A percentile compares a stretch with the other conserved stretches of the same genome.
Conservation (phyloP, 2,329 filamentous ascomycete genomes). For the Colletotrichum horii region DNA sequence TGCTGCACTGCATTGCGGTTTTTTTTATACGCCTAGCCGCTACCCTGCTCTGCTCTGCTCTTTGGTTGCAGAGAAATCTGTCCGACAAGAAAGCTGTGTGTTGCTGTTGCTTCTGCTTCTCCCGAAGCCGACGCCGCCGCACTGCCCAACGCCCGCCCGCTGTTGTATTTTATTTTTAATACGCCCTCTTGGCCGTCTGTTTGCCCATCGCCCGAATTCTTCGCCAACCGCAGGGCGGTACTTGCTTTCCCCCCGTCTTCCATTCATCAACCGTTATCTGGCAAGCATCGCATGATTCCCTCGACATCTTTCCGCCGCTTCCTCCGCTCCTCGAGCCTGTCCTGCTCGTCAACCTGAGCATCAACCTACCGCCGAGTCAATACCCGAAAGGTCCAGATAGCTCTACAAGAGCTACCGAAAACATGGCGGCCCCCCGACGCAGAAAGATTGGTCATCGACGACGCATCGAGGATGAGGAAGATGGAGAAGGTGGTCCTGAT, state of each 20-base stretch:
- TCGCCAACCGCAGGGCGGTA: conserved; percentile 22
- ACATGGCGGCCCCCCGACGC: conserved; percentile 60
- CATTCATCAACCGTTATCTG: neutral
- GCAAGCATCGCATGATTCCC: conserved; percentile 19
- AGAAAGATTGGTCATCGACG: conserved; percentile 71
- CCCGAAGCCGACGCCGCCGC: neutral
- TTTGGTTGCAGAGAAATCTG: neutral
- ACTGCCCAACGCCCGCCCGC: neutral
- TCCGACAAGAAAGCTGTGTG: conserved; percentile 14
- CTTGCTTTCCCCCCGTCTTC: conserved; percentile 17
- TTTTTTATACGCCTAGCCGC: neutral
- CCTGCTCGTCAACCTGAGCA: conserved; percentile 13
- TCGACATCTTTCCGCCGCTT: conserved; percentile 13
- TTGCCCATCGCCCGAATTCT: conserved; percentile 20
- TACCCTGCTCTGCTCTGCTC: neutral
- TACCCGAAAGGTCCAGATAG: neutral
- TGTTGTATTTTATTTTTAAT: conserved; percentile 21
- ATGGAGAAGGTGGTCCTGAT: conserved; percentile 67
- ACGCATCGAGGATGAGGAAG: conserved; percentile 73
- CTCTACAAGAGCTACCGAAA: conserved; percentile 22
- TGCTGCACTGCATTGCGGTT: conserved; percentile 12
- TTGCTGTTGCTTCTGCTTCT: neutral
- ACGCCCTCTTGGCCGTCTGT: conserved; percentile 10
- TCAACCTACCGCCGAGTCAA: neutral
- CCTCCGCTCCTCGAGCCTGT: conserved; percentile 19